Conservation (phyloP, 495 filamentous ascomycete genomes). For the Penicillium canescens region DNA sequence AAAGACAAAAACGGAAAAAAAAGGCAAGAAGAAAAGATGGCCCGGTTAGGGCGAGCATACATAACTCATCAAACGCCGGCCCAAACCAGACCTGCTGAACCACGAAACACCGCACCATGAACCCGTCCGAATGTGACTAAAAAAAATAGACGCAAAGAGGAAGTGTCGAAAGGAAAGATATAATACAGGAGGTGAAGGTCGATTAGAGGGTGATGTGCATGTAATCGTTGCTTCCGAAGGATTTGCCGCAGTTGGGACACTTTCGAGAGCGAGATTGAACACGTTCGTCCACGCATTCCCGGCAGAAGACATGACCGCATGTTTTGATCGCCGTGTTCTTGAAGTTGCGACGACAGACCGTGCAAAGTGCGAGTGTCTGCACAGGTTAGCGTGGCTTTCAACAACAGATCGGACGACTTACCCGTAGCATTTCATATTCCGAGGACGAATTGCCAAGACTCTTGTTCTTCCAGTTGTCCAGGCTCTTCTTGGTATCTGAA, state of each 20-base stretch:
- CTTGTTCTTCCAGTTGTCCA: conserved; percentile 81
- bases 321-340: conserved; percentile 91
- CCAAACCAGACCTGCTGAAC: conserved; percentile 39
- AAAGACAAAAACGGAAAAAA: conserved; percentile 16
- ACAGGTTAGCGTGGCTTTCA: conserved; percentile 14
- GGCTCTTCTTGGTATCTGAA: conserved; percentile 70
- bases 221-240: conserved; percentile 85
- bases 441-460: conserved; percentile 74
- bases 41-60: conserved; percentile 11
- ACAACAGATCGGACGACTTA: conserved; percentile 47
- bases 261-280: conserved; percentile 86
- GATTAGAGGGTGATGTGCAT: conserved; percentile 63
- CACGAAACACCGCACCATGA: conserved; percentile 47
- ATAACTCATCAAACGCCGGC: conserved; percentile 41
- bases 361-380: conserved; percentile 84
- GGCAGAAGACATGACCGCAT: conserved; percentile 97
- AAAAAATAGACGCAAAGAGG: conserved; percentile 15
- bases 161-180: conserved; percentile 28
- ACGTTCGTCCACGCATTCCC: conserved; percentile 81
- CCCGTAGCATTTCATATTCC: conserved; percentile 80
- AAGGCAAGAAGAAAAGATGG: conserved; percentile 10
- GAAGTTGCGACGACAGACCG: conserved; percentile 85
- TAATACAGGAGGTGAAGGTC: conserved; percentile 35
- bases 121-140: conserved; percentile 34
- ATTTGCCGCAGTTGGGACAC: conserved; percentile 87